Conservation (phyloP, 306 rosid genomes). For the Adenanthera pavonina region DNA sequence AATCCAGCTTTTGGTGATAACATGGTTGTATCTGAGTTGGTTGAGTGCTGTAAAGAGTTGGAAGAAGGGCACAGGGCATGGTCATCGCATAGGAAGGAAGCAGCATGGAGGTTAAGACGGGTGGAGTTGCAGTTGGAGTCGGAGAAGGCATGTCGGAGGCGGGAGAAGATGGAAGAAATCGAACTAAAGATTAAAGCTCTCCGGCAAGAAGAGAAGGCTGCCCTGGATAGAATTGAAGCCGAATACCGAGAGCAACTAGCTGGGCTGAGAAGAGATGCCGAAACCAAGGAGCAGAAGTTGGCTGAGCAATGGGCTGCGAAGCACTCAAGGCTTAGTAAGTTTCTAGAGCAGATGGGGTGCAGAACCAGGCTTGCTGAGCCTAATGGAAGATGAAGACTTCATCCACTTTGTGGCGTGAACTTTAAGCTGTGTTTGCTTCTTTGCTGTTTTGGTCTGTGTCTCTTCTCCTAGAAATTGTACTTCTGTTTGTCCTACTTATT, state of each 20-base stretch:
- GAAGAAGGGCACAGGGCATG: conserved; percentile 88
- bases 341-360: conserved; percentile 86
- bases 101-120: conserved; percentile 82
- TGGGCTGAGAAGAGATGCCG: conserved; percentile 86
- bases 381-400: conserved; percentile 59
- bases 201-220: conserved; percentile 75
- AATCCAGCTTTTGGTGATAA: conserved; percentile 61
- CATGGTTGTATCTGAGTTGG: conserved; percentile 66
- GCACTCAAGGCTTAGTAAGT: conserved; percentile 70
- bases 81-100: conserved; percentile 87
- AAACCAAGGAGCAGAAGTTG: conserved; percentile 89
- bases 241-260: conserved; percentile 84
- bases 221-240: conserved; percentile 81
- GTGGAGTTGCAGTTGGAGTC: conserved; percentile 93
- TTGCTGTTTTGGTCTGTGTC: conserved; percentile 39
- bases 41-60: conserved; percentile 86
- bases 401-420: background rate
- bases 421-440: conserved; percentile 25
- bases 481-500: conserved; percentile 37
- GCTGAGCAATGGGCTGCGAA: conserved; percentile 94
- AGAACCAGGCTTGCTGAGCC: conserved; percentile 66
- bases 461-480: conserved; percentile 37
- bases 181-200: conserved; percentile 87
- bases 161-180: conserved; percentile 83
- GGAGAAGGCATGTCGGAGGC: conserved; percentile 74